Conservation (phyloP, 2,329 filamentous ascomycete species). For the Clarireedia monteithiana region DNA sequence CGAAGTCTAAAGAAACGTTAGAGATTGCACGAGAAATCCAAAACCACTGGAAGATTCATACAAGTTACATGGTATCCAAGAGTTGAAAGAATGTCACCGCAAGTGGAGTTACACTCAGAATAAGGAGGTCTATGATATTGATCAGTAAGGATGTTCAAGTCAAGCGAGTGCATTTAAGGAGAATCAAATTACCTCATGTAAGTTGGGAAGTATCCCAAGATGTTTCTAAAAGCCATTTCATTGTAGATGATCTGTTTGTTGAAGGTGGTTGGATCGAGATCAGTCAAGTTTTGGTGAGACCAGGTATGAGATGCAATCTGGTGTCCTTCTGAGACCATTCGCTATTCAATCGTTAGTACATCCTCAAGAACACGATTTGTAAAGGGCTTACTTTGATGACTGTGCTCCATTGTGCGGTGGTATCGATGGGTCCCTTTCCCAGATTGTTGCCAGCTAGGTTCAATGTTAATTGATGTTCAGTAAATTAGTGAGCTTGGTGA, state of each 20-base stretch:
- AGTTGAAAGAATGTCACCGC: constrained; percentile 29
- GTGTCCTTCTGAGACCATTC: constrained; percentile 35
- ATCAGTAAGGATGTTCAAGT: neutral
- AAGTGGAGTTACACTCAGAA: constrained; percentile 36
- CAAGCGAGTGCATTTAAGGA: neutral
- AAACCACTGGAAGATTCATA: constrained; percentile 4
- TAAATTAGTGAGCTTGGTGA: constrained; percentile 26
- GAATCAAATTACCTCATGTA: constrained; percentile 35
- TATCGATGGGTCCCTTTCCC: constrained; percentile 29
- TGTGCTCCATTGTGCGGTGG: constrained; percentile 36
- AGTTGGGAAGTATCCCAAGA: constrained; percentile 47
- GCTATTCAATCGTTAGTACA: constrained; percentile 20
- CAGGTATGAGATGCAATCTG: constrained; percentile 54
- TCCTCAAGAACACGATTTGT: neutral
- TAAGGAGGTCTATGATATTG: constrained; percentile 31
- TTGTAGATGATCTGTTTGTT: constrained; percentile 43
- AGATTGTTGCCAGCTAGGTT: constrained; percentile 42
- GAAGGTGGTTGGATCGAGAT: constrained; percentile 35
- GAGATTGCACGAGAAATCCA: neutral
- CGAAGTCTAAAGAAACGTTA: constrained; percentile 23
- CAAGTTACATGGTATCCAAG: constrained; percentile 41
- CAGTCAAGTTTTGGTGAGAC: constrained; percentile 42
- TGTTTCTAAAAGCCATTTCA: constrained; percentile 47
- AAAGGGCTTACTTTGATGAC: constrained; percentile 33
- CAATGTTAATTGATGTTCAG: constrained; percentile 3